phyloP scores from a whole-genome alignment of 768 basidiomycete species.

The Panaeolus cyanescens region DNA sequence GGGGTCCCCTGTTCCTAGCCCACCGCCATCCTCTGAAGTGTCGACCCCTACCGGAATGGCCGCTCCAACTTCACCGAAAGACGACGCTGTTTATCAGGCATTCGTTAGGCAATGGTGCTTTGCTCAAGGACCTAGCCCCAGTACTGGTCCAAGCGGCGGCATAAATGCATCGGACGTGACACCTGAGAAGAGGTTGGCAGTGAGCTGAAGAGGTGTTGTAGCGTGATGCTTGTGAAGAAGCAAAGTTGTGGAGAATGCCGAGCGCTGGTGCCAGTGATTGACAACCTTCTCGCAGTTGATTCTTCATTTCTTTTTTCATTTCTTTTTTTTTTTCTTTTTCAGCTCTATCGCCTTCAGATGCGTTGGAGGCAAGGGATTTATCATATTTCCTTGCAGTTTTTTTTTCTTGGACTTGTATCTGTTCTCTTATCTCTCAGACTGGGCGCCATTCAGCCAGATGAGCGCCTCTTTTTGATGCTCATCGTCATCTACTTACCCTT shows the following conservation, averaged over 20 bases:
- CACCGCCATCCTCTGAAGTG: neutral
- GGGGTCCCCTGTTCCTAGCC: neutral
- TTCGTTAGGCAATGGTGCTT: conserved; percentile 74
- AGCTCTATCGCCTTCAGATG: neutral
- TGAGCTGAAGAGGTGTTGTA: neutral
- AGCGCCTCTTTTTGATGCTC: neutral
- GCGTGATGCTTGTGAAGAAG: neutral
- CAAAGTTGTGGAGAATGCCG: neutral
- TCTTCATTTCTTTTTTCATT: too few species aligned
- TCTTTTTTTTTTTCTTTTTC: too few species aligned
- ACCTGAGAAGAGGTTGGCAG: neutral
- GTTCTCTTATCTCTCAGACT: neutral
- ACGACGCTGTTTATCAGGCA: conserved; percentile 52
- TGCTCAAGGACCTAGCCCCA: conserved; percentile 42
- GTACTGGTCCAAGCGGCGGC: conserved; percentile 10
- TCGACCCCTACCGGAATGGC: neutral
- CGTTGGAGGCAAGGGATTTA: neutral
- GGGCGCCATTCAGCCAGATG: neutral
- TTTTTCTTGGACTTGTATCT: neutral
- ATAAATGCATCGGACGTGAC: neutral
- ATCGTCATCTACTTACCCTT: neutral
- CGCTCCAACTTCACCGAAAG: conserved; percentile 10
- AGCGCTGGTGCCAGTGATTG: neutral
- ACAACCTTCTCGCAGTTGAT: neutral
- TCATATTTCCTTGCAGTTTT: neutral